These are phyloP conservation scores for Emmonsiellopsis sp. DNA, from an alignment of 2,329 filamentous ascomycete species.

Conservation along the genomic window DNA sequence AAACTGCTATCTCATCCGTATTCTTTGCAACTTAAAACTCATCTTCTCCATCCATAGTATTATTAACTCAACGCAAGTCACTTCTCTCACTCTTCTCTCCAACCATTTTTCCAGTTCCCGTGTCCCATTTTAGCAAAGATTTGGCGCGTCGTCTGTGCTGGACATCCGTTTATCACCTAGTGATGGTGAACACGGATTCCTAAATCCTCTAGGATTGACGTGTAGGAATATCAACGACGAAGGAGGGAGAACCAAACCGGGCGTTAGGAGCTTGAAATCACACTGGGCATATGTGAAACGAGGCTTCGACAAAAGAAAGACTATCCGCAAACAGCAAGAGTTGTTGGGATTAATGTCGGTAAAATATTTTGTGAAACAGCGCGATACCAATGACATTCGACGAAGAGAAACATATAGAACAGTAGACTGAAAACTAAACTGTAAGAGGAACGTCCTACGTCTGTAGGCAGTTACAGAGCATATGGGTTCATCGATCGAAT, in stretches of 20 bases:
- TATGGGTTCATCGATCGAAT: constrained; percentile 44
- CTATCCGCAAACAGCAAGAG: not conserved
- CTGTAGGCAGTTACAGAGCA: constrained; percentile 29
- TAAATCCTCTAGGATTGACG: not conserved
- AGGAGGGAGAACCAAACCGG: not conserved
- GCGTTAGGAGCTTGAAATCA: not conserved
- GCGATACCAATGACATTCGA: not conserved
- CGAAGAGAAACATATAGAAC: not conserved
- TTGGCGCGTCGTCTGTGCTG: too few species aligned
- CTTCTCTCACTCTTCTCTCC: too few species aligned
- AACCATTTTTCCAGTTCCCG: too few species aligned
- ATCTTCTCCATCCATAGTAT: too few species aligned
- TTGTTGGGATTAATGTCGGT: not conserved
- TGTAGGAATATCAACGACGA: not conserved
- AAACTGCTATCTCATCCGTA: too few species aligned
- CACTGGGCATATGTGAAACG: not conserved
- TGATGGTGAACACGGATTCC: too few species aligned
- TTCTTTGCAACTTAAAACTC: too few species aligned
- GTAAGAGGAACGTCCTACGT: not conserved
- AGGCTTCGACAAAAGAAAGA: not conserved
- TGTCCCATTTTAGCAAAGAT: too few species aligned
- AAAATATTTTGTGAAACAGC: not conserved
- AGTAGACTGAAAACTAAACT: not conserved
- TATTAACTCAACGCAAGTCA: too few species aligned
- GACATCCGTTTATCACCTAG: too few species aligned